A percentile compares a stretch with the other conserved stretches of the same genome.
Evolutionary conservation across 139 green algal genomes (phyloP).

Genomic region (Chlorella sp.): DNA sequence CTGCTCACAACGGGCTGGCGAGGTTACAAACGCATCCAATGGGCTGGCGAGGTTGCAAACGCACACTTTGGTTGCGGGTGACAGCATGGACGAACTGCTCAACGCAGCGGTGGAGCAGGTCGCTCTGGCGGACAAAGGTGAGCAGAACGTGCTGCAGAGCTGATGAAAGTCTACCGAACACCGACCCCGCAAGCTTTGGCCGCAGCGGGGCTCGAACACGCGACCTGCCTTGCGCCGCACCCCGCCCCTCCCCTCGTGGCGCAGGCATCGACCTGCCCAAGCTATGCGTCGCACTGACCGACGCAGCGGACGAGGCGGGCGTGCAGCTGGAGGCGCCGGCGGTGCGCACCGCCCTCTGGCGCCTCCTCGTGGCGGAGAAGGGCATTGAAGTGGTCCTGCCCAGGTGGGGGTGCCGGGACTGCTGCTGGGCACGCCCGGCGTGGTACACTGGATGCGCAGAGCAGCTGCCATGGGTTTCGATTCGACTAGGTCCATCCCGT

Average conservation of each 20-base stretch:
- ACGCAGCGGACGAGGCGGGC: conserved; percentile 8
- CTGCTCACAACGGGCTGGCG: too few species aligned
- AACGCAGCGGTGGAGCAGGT: conserved; percentile 25
- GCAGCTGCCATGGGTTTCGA: too few species aligned
- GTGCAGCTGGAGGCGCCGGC: conserved; percentile 16
- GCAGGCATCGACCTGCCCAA: conserved; percentile 2
- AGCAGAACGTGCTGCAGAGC: not conserved
- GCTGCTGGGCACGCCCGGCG: too few species aligned
- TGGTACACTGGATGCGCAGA: too few species aligned
- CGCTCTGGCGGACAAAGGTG: not conserved
- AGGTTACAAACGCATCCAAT: not conserved
- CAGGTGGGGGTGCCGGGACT: too few species aligned
- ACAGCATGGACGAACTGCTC: not conserved
- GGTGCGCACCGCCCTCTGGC: conserved; percentile 18
- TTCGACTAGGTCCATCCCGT: too few species aligned
- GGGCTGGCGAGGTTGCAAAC: not conserved
- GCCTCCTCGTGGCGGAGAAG: not conserved
- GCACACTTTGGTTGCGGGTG: not conserved
- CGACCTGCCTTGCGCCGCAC: not conserved
- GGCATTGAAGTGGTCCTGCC: not conserved
- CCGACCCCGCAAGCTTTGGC: not conserved
- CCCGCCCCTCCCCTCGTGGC: not conserved
- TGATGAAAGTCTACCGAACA: not conserved
- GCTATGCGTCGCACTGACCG: conserved; percentile 14
- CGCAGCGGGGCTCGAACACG: not conserved